phyloP scores from a whole-genome alignment of 805 yeast genomes.

The Pichia nanzhaoensis region DNA sequence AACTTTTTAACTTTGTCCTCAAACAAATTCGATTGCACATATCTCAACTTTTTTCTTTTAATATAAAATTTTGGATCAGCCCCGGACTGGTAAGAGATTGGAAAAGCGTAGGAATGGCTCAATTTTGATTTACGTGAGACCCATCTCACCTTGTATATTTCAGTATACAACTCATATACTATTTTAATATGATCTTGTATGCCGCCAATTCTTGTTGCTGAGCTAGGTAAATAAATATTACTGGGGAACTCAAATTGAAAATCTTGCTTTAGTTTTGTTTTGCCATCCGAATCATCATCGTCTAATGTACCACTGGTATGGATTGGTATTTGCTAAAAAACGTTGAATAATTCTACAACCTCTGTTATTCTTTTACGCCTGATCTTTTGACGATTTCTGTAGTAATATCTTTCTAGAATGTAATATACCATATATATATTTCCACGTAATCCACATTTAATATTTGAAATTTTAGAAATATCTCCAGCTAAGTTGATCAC shows the following conservation, averaged over 20 bases:
- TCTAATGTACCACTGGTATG: background rate
- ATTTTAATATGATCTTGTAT: background rate
- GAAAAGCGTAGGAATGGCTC: background rate
- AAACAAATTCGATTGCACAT: background rate
- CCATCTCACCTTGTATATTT: background rate
- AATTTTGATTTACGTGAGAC: background rate
- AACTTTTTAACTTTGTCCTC: conserved; percentile 6
- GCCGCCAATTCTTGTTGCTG: conserved; percentile 1
- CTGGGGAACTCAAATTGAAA: background rate
- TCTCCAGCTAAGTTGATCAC: background rate
- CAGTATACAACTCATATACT: conserved; percentile 2
- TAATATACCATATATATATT: background rate
- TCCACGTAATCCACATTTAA: background rate
- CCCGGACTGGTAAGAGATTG: conserved; percentile 5
- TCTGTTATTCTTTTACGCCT: background rate
- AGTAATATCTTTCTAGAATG: too few species aligned
- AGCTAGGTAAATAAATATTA: conserved; percentile 4
- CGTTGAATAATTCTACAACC: background rate
- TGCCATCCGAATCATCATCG: background rate
- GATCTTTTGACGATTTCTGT: background rate
- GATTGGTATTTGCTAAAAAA: too few species aligned
- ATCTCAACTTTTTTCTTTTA: background rate
- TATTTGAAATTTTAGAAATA: background rate
- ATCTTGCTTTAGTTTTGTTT: background rate
- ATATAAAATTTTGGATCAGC: background rate